A percentile compares a stretch with the other conserved stretches of the same genome.
Conservation (phyloP, 805 yeast species). For the Schwanniomyces sp. region DNA sequence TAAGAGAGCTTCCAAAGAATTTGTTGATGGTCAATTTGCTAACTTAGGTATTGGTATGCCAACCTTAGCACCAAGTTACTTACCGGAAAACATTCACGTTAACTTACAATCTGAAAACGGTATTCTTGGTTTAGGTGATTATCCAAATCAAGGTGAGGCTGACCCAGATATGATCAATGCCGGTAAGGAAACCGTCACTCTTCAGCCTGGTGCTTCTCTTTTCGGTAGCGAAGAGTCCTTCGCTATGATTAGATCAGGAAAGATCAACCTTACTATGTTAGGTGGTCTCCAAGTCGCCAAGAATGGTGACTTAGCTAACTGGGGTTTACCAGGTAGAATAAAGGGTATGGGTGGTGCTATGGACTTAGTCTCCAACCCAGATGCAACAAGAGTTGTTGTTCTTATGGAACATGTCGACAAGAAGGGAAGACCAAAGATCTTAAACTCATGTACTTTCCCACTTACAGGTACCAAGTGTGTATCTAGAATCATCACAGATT, state of each 20-base stretch:
- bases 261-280: constrained; percentile 41
- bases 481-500: constrained; percentile 44
- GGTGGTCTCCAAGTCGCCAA: constrained; percentile 53
- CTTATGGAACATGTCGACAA: constrained; percentile 50
- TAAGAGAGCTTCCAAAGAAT: constrained; percentile 47
- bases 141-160: constrained; percentile 40
- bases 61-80: constrained; percentile 44
- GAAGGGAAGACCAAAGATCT: constrained; percentile 47
- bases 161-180: constrained; percentile 52
- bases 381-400: constrained; percentile 44
- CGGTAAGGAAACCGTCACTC: constrained; percentile 51
- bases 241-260: constrained; percentile 49
- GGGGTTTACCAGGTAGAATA: constrained; percentile 52
- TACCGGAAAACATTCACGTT: constrained; percentile 35
- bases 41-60: constrained; percentile 55
- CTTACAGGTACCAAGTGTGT: constrained; percentile 48
- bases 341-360: constrained; percentile 59
- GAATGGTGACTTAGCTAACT: constrained; percentile 51
- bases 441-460: constrained; percentile 44
- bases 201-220: constrained; percentile 45
- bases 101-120: constrained; percentile 51
- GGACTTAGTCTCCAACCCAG: constrained; percentile 51
- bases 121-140: constrained; percentile 50
- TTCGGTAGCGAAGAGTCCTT: constrained; percentile 54
- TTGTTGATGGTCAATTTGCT: constrained; percentile 41